A percentile compares a stretch with the other conserved stretches of the same genome.
Evolutionary conservation across 192 early-diverging fungal genomes (phyloP).

Genomic region (Coemansia sp.): DNA sequence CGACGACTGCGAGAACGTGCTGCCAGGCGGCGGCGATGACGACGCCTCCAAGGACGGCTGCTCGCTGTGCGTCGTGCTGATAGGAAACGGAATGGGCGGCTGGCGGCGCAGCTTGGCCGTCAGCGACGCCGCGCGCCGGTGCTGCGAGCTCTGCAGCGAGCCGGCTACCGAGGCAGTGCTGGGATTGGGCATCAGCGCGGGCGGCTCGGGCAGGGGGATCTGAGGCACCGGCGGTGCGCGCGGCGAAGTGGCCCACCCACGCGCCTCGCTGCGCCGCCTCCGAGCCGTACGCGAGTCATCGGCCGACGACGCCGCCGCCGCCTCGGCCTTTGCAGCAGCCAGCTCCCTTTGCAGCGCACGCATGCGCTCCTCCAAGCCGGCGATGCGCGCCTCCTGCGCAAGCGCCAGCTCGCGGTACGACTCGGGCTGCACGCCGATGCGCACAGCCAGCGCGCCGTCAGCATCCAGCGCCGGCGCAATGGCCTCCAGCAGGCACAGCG

Average conservation of each 20-base stretch:
- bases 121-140: slow-evolving; percentile 35
- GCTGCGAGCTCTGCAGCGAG: background rate
- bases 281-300: slow-evolving; percentile 11
- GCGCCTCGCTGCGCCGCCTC: slow-evolving; percentile 24
- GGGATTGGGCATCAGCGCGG: background rate
- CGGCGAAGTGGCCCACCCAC: slow-evolving; percentile 47
- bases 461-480: slow-evolving; percentile 18
- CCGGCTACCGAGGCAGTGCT: background rate
- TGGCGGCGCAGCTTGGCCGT: slow-evolving; percentile 41
- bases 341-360: slow-evolving; percentile 8
- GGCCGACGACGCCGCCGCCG: background rate
- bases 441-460: slow-evolving; percentile 21
- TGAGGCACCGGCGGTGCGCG: slow-evolving; percentile 17
- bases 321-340: background rate
- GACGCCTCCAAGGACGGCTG: slow-evolving; percentile 15
- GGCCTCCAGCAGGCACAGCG: slow-evolving; percentile 28
- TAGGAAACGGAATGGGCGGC: slow-evolving; percentile 41
- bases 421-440: slow-evolving; percentile 28
- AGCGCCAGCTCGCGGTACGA: slow-evolving; percentile 23
- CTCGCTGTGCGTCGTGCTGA: slow-evolving; percentile 15
- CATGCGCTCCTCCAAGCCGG: slow-evolving; percentile 23
- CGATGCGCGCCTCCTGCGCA: slow-evolving; percentile 33
- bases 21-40: background rate
- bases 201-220: slow-evolving; percentile 5
- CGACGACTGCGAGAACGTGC: slow-evolving; percentile 14